Conservation (phyloP, 2,329 filamentous ascomycete species). For the Emergomyces orientalis region DNA sequence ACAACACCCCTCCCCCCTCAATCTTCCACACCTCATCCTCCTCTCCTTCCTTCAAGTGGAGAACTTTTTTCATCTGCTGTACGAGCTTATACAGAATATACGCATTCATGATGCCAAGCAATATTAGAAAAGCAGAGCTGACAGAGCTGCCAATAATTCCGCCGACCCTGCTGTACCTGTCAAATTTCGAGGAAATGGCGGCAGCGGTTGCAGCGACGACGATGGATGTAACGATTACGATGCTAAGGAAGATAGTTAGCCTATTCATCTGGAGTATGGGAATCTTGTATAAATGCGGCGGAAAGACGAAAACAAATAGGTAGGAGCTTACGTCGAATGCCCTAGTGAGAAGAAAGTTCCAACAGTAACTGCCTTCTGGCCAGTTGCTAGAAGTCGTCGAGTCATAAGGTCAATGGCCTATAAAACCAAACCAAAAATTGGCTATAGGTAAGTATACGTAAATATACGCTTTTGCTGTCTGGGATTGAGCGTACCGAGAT, state of each 20-base stretch:
- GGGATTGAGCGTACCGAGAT: slow-evolving; percentile 45
- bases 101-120: slow-evolving; percentile 73
- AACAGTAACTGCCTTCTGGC: slow-evolving; percentile 79
- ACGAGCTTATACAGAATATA: slow-evolving; percentile 77
- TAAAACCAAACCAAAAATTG: slow-evolving; percentile 23
- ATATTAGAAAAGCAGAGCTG: slow-evolving; percentile 69
- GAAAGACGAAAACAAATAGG: background rate
- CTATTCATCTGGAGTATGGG: background rate
- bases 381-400: slow-evolving; percentile 72
- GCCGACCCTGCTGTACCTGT: slow-evolving; percentile 67
- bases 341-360: slow-evolving; percentile 92
- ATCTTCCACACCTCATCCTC: slow-evolving; percentile 53
- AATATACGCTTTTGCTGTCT: background rate
- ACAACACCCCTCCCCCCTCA: slow-evolving; percentile 68
- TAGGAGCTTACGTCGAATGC: slow-evolving; percentile 58
- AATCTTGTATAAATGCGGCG: background rate
- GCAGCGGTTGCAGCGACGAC: slow-evolving; percentile 86
- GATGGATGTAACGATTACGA: slow-evolving; percentile 82
- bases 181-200: slow-evolving; percentile 71
- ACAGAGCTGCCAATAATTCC: slow-evolving; percentile 85
- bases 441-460: background rate
- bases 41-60: slow-evolving; percentile 41
- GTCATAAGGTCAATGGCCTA: slow-evolving; percentile 91
- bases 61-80: slow-evolving; percentile 54
- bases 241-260: slow-evolving; percentile 31